phyloP scores from a whole-genome alignment of 345 rosid species.

The Stellera chamaejasme region DNA sequence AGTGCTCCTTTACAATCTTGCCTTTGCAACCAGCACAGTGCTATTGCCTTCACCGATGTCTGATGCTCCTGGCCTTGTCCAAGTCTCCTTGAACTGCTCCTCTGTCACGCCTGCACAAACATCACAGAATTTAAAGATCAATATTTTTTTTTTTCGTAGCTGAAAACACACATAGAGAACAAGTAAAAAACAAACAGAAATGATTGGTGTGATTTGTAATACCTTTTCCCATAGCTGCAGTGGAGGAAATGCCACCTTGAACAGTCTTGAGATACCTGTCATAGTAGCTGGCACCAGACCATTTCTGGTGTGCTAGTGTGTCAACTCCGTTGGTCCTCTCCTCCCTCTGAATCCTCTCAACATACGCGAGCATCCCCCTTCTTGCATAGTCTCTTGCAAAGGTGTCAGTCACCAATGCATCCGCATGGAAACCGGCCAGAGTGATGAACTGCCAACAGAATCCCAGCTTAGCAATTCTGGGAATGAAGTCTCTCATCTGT shows the following conservation, averaged over 20 bases:
- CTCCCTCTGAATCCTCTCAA: conserved; percentile 95
- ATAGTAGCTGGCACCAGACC: conserved; percentile 96
- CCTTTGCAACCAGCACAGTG: conserved; percentile 51
- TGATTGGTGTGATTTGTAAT: conserved; percentile 7
- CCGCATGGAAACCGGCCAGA: conserved; percentile 87
- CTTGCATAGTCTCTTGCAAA: conserved; percentile 72
- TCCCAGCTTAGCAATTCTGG: conserved; percentile 68
- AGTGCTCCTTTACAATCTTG: conserved; percentile 50
- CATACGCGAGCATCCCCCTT: conserved; percentile 94
- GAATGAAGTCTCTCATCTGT: conserved; percentile 86
- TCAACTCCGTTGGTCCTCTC: conserved; percentile 90
- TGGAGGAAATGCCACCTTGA: conserved; percentile 95
- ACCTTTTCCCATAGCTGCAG: conserved; percentile 99
- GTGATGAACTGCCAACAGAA: conserved; percentile 98
- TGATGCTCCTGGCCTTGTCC: conserved; percentile 60
- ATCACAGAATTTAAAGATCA: background rate
- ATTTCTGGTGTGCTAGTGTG: conserved; percentile 94
- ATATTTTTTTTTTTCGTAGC: background rate
- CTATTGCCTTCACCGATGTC: conserved; percentile 39
- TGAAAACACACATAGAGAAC: background rate
- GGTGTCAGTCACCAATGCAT: conserved; percentile 75
- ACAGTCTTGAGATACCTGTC: conserved; percentile 83
- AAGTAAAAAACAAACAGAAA: background rate
- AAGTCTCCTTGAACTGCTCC: conserved; percentile 90
- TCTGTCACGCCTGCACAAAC: conserved; percentile 70